phyloP scores from a whole-genome alignment of 495 filamentous ascomycete genomes.

The Penicillium paxilli region DNA sequence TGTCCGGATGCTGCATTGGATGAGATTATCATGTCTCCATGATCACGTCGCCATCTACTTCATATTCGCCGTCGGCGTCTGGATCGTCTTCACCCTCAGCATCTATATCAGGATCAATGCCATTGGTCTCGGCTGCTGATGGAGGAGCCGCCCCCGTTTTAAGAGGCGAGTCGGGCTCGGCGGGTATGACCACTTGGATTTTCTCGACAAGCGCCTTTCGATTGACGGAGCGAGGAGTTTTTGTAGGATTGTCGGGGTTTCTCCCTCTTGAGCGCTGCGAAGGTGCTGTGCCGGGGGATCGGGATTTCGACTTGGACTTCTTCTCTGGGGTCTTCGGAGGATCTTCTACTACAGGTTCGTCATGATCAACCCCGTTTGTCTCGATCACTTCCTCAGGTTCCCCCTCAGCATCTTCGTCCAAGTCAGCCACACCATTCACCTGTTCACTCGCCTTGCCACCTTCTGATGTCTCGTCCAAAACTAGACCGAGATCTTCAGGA shows the following conservation, averaged over 20 bases:
- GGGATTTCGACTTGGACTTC: conserved; percentile 13
- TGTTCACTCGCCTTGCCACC: not conserved
- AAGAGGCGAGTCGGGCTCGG: conserved; percentile 20
- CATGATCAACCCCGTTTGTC: conserved; percentile 28
- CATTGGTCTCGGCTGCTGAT: conserved; percentile 17
- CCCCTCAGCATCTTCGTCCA: not conserved
- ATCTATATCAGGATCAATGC: conserved; percentile 23
- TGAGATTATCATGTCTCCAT: conserved; percentile 35
- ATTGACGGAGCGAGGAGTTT: conserved; percentile 30
- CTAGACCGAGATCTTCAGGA: conserved; percentile 13
- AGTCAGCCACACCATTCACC: conserved; percentile 6
- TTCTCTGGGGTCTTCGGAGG: conserved; percentile 16
- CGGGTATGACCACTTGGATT: conserved; percentile 34
- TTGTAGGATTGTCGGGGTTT: conserved; percentile 13
- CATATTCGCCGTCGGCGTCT: conserved; percentile 31
- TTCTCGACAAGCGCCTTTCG: conserved; percentile 45
- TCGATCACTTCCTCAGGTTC: not conserved
- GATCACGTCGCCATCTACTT: conserved; percentile 39
- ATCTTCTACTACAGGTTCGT: conserved; percentile 17
- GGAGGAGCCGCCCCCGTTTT: conserved; percentile 3
- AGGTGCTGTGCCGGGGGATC: conserved; percentile 16
- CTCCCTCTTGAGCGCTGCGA: conserved; percentile 25
- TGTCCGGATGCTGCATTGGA: conserved; percentile 22
- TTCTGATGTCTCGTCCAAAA: conserved; percentile 1
- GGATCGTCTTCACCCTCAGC: conserved; percentile 31